Evolutionary conservation across 2,329 filamentous ascomycete genomes (phyloP), one percentile per base, ranked within the genome.

Genomic region (Rhynchosporium secalis): DNA sequence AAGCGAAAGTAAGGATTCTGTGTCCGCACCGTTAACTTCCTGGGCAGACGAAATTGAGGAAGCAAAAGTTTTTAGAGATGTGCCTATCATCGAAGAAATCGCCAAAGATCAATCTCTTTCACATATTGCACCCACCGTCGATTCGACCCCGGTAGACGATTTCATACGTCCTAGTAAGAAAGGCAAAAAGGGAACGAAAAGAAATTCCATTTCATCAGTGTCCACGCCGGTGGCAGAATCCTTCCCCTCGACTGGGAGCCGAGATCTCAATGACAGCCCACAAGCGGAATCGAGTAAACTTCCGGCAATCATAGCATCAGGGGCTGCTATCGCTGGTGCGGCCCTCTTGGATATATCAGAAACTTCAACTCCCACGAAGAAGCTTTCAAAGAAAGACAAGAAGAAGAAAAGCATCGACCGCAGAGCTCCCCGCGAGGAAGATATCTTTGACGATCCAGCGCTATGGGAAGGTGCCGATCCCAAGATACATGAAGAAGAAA

Each of bases 391-490:
- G 63, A 76, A 76, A 59, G 75, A 77, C 56, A 73, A 72, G 62
- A 70, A 75, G 49, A 75, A 75, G 65, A 76, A 76, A 71, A 72
- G 71, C 52, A 70, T 76, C 63, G 79, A 80, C 66, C 77, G 77
- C 65, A 73, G 76, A 65, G 70, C 73, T 41, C 61, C 74, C 12
- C 71, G 70, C 55, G 78, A 81, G 56, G 78, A 81, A 49, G 78
- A 80, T 66, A 69, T 78, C 36, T 78, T 80, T 69, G 77, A 81
- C 64, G 77, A 80, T 66, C 72, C 77, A 56, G 72, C 75, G 15
- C 69, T 80, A 31, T 79, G 78, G 78, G 77, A 81, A 68, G 76
- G 76, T 29, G 74, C 75, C 12, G 76, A 80, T 49, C 75, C 75
- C 45, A 68, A 69, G 64, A 58, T 67, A 56, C 57, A 72, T 46